Evolutionary conservation across 164 flowering plant genomes (phyloP).

Genomic region (Protea cynaroides): DNA sequence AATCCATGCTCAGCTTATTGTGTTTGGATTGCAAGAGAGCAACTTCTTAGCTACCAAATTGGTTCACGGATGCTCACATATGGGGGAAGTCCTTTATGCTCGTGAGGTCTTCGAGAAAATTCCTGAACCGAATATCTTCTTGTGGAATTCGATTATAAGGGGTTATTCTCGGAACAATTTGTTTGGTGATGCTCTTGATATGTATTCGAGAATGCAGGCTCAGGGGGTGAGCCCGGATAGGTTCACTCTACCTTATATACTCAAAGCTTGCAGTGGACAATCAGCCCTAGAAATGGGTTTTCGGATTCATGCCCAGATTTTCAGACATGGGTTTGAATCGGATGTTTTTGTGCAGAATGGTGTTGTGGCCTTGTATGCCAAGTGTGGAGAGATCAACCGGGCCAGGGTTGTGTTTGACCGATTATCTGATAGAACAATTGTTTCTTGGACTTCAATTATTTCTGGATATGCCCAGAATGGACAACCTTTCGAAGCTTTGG

Average conservation of each 20-base stretch:
- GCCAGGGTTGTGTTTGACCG: conserved; percentile 21
- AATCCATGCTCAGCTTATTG: conserved; percentile 26
- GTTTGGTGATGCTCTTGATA: conserved; percentile 30
- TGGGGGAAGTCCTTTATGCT: conserved; percentile 30
- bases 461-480: no score
- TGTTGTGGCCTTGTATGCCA: conserved; percentile 29
- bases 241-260: conserved; percentile 29
- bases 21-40: conserved; percentile 17
- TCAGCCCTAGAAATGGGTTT: conserved; percentile 10
- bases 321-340: conserved; percentile 23
- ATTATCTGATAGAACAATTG: conserved; percentile 20
- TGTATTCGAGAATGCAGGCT: conserved; percentile 56
- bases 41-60: conserved; percentile 28
- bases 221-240: conserved; percentile 26
- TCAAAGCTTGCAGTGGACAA: conserved; percentile 25
- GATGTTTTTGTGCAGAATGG: conserved; percentile 41
- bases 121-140: no score
- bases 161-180: no score
- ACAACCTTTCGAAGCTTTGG: no score
- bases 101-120: no score
- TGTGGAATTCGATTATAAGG: no score
- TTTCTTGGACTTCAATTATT: no score
- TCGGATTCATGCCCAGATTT: conserved; percentile 22
- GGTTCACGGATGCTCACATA: conserved; percentile 15
- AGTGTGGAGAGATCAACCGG: conserved; percentile 16